Evolutionary conservation across 1,284 basidiomycete species (phyloP), one percentile per base, ranked within the genome.

Genomic region (Apiotrichum montevideense): DNA sequence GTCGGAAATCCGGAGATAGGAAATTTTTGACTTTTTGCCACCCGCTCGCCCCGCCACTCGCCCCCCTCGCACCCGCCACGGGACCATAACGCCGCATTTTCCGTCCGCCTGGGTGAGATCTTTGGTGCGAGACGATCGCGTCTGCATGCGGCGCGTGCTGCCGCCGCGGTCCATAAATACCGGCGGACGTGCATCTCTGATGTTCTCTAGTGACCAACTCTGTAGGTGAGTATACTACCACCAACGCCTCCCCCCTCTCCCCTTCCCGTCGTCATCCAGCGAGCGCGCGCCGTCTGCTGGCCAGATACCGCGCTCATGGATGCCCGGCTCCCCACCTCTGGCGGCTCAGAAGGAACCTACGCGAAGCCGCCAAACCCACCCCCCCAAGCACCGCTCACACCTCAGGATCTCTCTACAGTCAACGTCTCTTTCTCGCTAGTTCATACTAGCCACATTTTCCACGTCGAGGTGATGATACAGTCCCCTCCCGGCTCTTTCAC

Each of bases 371-470:
- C 29, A 3, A 29, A 39, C 13, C n/a, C 41, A 7, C 5, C n/a
- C 9, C 9, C 9, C 41, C 11, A 13, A 15, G 11, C 6, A 9
- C 6, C 41, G 13, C 41, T 42, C 10, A 42, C 41, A 13, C 41
- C 41, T 15, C 62, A 69, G 70, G 71, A 75, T 75, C 66, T 75
- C 71, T 73, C 66, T 75, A 73, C 69, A 75, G 71, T 72, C 51
- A 65, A 58, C 63, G 68, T 72, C 63, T 70, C 50, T 63, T 70
- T 66, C 70, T 70, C 65, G 70, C 71, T 75, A 73, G 72, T 75
- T 71, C 67, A 75, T 63, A 72, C 71, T 73, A 75, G 73, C 69
- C 71, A 72, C 69, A 71, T 69, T 72, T 72, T 73, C 70, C 71
- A 75, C 68, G 69, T 73, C 73, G 73, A 75, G 73, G 68, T 58